These are phyloP conservation scores for Phytophthora constricta DNA, from an alignment of 352 stramenopile genomes.

Conservation along the genomic window DNA sequence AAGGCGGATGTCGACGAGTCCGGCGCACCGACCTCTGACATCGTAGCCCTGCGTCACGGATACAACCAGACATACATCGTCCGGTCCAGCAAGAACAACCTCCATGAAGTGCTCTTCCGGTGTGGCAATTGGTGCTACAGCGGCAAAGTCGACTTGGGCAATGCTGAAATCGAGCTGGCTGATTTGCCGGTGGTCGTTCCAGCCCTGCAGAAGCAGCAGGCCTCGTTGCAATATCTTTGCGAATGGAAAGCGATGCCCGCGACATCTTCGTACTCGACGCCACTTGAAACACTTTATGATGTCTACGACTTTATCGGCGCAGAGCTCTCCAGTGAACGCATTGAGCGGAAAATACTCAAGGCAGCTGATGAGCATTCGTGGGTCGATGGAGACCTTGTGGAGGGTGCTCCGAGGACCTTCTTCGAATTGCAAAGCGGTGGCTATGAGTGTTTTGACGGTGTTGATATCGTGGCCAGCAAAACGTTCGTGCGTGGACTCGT, in stretches of 20 bases:
- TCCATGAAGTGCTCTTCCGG: constrained; percentile 93
- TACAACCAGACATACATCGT: constrained; percentile 95
- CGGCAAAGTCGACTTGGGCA: constrained; percentile 89
- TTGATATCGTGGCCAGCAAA: constrained; percentile 89
- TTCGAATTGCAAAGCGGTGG: constrained; percentile 93
- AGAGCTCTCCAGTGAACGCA: constrained; percentile 81
- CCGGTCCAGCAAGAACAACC: constrained; percentile 62
- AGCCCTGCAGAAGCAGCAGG: constrained; percentile 94
- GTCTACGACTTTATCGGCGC: constrained; percentile 85
- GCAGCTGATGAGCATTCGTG: constrained; percentile 88
- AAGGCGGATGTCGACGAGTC: constrained; percentile 53
- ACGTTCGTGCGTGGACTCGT: constrained; percentile 87
- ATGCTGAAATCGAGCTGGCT: constrained; percentile 75
- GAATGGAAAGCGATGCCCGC: constrained; percentile 84
- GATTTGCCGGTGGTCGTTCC: constrained; percentile 93
- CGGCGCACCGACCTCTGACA: constrained; percentile 56
- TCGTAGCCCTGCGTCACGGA: constrained; percentile 83
- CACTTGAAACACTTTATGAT: constrained; percentile 83
- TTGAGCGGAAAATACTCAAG: constrained; percentile 89
- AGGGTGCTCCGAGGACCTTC: constrained; percentile 71
- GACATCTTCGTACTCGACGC: constrained; percentile 71
- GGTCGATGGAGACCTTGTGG: constrained; percentile 86
- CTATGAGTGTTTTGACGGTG: constrained; percentile 86
- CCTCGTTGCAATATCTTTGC: constrained; percentile 92
- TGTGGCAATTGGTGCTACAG: constrained; percentile 97